Conservation (phyloP, 805 yeast genomes). For the Priceomyces fermenticarens region DNA sequence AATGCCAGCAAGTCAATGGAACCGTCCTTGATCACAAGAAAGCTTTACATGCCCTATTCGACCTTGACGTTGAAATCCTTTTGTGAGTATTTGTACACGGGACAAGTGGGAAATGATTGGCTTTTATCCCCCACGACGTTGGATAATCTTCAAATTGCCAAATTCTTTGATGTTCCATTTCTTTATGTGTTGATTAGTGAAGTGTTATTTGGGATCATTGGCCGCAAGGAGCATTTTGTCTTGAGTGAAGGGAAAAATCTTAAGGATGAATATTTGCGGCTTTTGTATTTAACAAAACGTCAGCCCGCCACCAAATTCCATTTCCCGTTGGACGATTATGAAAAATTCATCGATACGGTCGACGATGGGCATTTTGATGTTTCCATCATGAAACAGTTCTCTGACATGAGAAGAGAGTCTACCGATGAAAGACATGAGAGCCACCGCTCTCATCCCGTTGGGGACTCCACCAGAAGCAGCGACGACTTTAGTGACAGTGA, state of each 20-base stretch:
- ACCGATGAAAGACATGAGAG: conserved; percentile 15
- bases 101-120: conserved; percentile 78
- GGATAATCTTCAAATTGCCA: conserved; percentile 60
- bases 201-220: conserved; percentile 65
- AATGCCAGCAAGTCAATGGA: conserved; percentile 42
- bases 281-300: conserved; percentile 22
- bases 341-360: conserved; percentile 53
- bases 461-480: conserved; percentile 21
- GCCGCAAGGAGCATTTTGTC: conserved; percentile 58
- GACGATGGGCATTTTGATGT: conserved; percentile 67
- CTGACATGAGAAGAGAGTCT: conserved; percentile 24
- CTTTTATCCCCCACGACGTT: conserved; percentile 64
- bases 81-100: conserved; percentile 72
- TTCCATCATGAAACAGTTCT: conserved; percentile 47
- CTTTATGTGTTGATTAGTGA: conserved; percentile 69
- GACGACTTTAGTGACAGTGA: conserved; percentile 23
- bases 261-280: conserved; percentile 23
- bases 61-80: conserved; percentile 61
- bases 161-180: conserved; percentile 65
- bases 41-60: conserved; percentile 65
- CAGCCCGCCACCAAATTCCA: conserved; percentile 20
- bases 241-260: conserved; percentile 38
- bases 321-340: conserved; percentile 49
- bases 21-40: conserved; percentile 64
- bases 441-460: conserved; percentile 9